Base-by-base conservation (phyloP, 768 basidiomycete genomes). In the Scleroderma bovista region DNA sequence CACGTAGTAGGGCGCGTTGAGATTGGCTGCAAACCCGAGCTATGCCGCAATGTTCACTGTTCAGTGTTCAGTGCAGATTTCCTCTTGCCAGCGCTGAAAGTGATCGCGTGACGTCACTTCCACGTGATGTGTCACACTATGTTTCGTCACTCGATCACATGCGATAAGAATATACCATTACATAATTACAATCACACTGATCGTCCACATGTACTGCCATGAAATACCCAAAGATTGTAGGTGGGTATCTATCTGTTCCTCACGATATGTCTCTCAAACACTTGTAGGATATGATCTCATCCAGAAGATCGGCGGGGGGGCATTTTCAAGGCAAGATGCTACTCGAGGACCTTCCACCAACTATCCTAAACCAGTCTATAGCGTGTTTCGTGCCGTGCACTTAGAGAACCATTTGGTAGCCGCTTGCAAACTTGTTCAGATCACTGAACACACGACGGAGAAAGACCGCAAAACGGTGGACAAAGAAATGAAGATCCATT, bases 401-500 rank as follows among this genome's bases (percentile, higher is more conserved):
- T 59, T 84, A 47, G 66, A 74, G 13, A 73, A 78, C 7, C 78
- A 84, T 43, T 74, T 74, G 3, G 80, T 90, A 3, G 91, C 90
- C 9, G 93, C 93, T 24, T 94, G 93, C 74, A 97, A 96, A 67
- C 70, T 94, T 26, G 77, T 94, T 52, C 60, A 71, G 15, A 68
- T 93, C 45, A 87, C 80, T 0, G 70, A 76, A 3, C 62, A 80
- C 39, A 85, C 85, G 1, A 80, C 82, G 1, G 76, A 81, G 6
- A 76, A 76, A 44, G 81, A 88, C 12, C 78, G 89, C 47, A 94
- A 95, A 63, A 78, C 76, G 16, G 71, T 94, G 10, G 84, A 96
- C 48, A 95, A 93, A 62, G 96, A 99, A 65, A 93, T 96, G 72
- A 80, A 86, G 26, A 82, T 98, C 2, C 94, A 98, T 61, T 68